Conservation (phyloP, 83 land plant genomes). For the Diphasiastrum complanatum region DNA sequence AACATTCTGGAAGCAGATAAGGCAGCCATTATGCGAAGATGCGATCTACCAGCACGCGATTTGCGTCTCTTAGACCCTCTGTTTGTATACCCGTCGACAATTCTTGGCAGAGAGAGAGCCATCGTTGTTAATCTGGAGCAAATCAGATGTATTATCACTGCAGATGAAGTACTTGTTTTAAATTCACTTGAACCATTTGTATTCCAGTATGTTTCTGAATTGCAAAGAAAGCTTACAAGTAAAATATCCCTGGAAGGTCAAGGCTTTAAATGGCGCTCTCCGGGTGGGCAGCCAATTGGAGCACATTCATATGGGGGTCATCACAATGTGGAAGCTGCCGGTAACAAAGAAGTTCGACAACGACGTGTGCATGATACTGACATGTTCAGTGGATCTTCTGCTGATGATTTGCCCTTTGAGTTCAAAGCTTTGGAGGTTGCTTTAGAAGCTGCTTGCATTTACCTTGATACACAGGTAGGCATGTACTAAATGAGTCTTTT, state of each 20-base stretch:
- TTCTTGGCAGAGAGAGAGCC: constrained; percentile 88
- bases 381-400: constrained; percentile 27
- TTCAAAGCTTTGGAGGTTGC: constrained; percentile 90
- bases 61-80: constrained; percentile 84
- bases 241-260: constrained; percentile 9
- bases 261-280: not conserved
- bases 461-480: constrained; percentile 86
- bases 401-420: constrained; percentile 85
- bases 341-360: not conserved
- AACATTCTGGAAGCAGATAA: constrained; percentile 85
- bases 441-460: constrained; percentile 81
- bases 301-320: not conserved
- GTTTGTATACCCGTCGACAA: constrained; percentile 91
- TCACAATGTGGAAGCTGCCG: not conserved
- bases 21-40: constrained; percentile 79
- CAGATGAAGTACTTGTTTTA: constrained; percentile 80
- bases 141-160: constrained; percentile 90
- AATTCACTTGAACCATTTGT: constrained; percentile 80
- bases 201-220: constrained; percentile 75
- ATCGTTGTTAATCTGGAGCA: constrained; percentile 97
- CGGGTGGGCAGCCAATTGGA: not conserved
- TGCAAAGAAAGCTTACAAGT: constrained; percentile 51
- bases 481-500: no score
- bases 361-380: not conserved
- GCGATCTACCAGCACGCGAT: constrained; percentile 93